phyloP scores from a whole-genome alignment of 2,329 filamentous ascomycete genomes.

The Calonectria naviculata region DNA sequence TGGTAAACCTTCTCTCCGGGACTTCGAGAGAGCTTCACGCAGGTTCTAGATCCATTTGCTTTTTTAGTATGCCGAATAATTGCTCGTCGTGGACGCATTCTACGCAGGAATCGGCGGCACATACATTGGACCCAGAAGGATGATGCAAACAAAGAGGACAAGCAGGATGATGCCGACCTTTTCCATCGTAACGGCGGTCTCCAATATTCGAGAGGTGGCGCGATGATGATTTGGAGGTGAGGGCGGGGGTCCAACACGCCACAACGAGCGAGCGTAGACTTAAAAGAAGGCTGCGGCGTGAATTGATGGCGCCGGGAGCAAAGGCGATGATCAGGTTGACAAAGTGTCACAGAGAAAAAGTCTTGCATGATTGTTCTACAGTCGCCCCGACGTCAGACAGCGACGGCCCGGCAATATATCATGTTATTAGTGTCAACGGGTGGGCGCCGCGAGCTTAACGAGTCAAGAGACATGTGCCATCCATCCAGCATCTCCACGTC shows the following conservation, averaged over 20 bases:
- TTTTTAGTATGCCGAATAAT: conserved; percentile 7
- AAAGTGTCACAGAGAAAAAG: neutral
- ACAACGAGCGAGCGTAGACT: neutral
- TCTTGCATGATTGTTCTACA: neutral
- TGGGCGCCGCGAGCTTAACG: neutral
- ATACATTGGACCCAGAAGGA: conserved; percentile 37
- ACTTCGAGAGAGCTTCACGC: conserved; percentile 27
- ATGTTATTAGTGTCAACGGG: conserved; percentile 9
- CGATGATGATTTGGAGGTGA: conserved; percentile 5
- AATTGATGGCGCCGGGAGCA: neutral
- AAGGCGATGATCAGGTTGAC: neutral
- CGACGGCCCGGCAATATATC: conserved; percentile 14
- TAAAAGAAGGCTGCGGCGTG: neutral
- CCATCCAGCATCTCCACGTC: neutral
- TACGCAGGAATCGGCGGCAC: neutral
- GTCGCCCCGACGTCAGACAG: neutral
- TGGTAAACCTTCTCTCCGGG: conserved; percentile 27
- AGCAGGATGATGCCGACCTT: conserved; percentile 40
- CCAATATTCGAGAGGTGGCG: conserved; percentile 3
- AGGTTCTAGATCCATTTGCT: conserved; percentile 24
- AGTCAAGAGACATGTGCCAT: conserved; percentile 13
- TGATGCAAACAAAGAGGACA: conserved; percentile 34
- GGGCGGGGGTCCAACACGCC: neutral
- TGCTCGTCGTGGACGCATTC: neutral
- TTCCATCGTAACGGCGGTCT: conserved; percentile 30